phyloP scores from a whole-genome alignment of 768 basidiomycete genomes.

The Fomitopsis pulvina region DNA sequence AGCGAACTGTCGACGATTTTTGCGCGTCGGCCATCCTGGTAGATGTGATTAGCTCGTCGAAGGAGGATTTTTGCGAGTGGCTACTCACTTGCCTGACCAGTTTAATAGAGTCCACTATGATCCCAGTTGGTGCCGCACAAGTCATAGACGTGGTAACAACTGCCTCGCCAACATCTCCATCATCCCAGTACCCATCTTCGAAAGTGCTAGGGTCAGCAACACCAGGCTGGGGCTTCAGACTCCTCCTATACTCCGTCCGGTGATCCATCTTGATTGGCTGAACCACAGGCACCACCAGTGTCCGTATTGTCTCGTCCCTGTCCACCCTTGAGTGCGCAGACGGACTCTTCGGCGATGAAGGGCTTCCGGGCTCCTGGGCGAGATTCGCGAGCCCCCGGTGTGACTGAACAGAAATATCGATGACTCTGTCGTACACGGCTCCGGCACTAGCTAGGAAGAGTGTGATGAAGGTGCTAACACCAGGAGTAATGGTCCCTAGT shows the following conservation, averaged over 20 bases:
- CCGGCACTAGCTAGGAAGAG: conserved; percentile 58
- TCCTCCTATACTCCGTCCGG: conserved; percentile 46
- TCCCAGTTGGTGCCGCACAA: conserved; percentile 29
- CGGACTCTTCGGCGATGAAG: conserved; percentile 14
- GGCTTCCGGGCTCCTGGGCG: conserved; percentile 2
- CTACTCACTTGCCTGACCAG: conserved; percentile 42
- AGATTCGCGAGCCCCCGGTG: conserved; percentile 22
- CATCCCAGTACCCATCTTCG: conserved; percentile 48
- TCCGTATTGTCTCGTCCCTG: conserved; percentile 57
- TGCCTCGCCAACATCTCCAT: conserved; percentile 47
- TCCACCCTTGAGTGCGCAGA: conserved; percentile 25
- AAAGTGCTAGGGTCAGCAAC: conserved; percentile 49
- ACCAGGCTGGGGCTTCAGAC: conserved; percentile 34
- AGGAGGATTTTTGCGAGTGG: background rate
- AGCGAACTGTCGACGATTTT: conserved; percentile 48
- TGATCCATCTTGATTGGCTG: conserved; percentile 52
- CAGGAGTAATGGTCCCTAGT: conserved; percentile 59
- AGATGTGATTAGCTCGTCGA: background rate
- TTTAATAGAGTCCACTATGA: conserved; percentile 45
- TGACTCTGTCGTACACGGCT: conserved; percentile 57
- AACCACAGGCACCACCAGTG: conserved; percentile 61
- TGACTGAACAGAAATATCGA: conserved; percentile 81
- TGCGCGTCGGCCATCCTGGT: conserved; percentile 38
- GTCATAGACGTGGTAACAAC: conserved; percentile 44
- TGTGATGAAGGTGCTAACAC: conserved; percentile 51